These are phyloP conservation scores for Exophiala spinifera DNA, from an alignment of 2,329 filamentous ascomycete species.

Conservation along the genomic window DNA sequence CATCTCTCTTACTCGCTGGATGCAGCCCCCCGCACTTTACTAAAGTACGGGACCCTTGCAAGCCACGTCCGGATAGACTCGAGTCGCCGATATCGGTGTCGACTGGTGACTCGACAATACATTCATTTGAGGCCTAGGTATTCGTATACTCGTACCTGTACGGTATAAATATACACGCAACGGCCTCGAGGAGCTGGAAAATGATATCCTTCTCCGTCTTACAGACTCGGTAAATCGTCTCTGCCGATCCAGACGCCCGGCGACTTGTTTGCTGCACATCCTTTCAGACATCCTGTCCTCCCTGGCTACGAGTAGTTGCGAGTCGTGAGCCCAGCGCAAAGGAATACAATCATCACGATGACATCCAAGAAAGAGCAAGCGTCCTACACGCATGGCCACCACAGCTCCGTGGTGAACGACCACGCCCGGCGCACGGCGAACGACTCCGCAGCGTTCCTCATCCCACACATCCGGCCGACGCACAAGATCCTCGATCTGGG, in stretches of 20 bases:
- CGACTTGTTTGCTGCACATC: too few species aligned
- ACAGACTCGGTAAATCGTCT: neutral
- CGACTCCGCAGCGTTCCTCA: slow-evolving; percentile 40
- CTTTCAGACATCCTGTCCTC: too few species aligned
- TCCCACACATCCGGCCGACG: slow-evolving; percentile 37
- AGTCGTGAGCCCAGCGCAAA: too few species aligned
- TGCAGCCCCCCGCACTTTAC: neutral
- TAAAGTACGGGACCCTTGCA: neutral
- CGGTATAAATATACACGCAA: neutral
- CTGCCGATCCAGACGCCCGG: too few species aligned
- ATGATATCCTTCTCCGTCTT: neutral
- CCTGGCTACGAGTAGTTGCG: too few species aligned
- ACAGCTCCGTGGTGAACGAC: slow-evolving; percentile 36
- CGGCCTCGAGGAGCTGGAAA: neutral
- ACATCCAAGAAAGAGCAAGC: slow-evolving; percentile 20
- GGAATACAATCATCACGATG: slow-evolving; percentile 4
- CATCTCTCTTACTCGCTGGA: neutral
- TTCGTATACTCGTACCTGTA: neutral
- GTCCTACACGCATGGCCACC: slow-evolving; percentile 41
- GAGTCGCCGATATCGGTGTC: slow-evolving; percentile 5
- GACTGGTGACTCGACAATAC: neutral
- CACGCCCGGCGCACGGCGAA: slow-evolving; percentile 35
- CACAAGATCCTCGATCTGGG: slow-evolving; percentile 44
- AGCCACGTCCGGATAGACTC: neutral
- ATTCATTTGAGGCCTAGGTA: neutral